phyloP scores from a whole-genome alignment of 2,329 filamentous ascomycete species.

The Claviceps sp. region DNA sequence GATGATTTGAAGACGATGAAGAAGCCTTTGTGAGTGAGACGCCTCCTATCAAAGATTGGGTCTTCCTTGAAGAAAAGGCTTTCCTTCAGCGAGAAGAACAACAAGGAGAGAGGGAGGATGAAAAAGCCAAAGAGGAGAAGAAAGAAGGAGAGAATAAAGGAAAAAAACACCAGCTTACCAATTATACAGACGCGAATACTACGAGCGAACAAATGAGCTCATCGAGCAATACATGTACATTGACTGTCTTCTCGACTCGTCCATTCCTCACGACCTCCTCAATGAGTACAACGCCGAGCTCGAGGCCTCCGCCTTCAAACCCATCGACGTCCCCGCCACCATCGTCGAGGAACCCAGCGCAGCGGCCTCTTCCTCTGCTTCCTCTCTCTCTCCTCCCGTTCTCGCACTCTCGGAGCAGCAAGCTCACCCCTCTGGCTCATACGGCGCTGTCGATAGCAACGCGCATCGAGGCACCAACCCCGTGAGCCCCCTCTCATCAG shows the following conservation, averaged over 20 bases:
- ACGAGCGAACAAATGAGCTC: conserved; percentile 77
- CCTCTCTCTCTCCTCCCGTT: conserved; percentile 6
- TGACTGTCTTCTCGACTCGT: conserved; percentile 78
- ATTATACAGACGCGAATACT: conserved; percentile 54
- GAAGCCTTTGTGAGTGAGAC: conserved; percentile 45
- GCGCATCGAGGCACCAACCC: conserved; percentile 10
- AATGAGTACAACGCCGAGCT: conserved; percentile 68
- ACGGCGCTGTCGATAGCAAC: conserved; percentile 16
- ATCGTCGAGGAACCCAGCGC: conserved; percentile 55
- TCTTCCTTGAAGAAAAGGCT: background rate
- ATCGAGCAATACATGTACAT: conserved; percentile 91
- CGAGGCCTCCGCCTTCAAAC: conserved; percentile 38
- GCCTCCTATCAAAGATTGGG: background rate
- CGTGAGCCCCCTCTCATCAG: conserved; percentile 16
- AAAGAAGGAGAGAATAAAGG: too few relatives aligned
- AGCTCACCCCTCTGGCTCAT: conserved; percentile 9
- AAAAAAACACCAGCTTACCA: background rate
- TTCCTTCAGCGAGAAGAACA: background rate
- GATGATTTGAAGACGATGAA: conserved; percentile 59
- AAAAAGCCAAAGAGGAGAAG: too few relatives aligned
- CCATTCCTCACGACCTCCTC: conserved; percentile 79
- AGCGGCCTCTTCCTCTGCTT: conserved; percentile 13
- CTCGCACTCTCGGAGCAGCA: conserved; percentile 5
- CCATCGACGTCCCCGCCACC: conserved; percentile 53
- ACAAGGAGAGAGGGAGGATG: background rate